A percentile compares a stretch with the other conserved stretches of the same genome.
Conservation (phyloP, 805 yeast species). For the Saccharomycopsis lassenensis region DNA sequence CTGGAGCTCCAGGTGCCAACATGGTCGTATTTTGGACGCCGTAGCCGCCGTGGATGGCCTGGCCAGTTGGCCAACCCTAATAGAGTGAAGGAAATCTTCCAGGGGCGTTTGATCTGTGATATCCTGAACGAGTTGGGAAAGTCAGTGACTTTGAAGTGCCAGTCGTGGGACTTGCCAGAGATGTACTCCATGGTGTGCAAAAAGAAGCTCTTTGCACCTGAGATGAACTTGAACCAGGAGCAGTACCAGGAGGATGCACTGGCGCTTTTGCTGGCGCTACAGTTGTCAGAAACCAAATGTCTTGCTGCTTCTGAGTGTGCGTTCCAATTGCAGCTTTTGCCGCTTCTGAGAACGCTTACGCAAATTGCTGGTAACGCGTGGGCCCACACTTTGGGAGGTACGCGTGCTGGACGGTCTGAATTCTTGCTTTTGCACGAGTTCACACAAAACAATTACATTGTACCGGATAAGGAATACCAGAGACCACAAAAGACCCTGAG, state of each 20-base stretch:
- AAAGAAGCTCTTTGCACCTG: conserved; percentile 48
- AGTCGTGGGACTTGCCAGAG: conserved; percentile 87
- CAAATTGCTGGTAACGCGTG: conserved; percentile 95
- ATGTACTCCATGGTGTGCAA: conserved; percentile 78
- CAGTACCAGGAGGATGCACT: conserved; percentile 57
- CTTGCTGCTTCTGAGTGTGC: conserved; percentile 68
- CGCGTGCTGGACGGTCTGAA: conserved; percentile 93
- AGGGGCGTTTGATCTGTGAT: conserved; percentile 87
- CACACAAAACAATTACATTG: conserved; percentile 62
- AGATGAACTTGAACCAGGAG: conserved; percentile 61
- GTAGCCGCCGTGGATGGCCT: conserved; percentile 70
- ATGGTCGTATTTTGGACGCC: conserved; percentile 79
- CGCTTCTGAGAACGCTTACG: conserved; percentile 84
- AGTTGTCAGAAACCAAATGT: conserved; percentile 58
- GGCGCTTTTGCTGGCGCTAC: conserved; percentile 56
- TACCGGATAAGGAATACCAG: conserved; percentile 70
- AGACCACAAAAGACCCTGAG: conserved; percentile 33
- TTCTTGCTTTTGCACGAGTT: conserved; percentile 88
- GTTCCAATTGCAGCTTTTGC: conserved; percentile 70
- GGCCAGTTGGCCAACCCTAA: conserved; percentile 51
- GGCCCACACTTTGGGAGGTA: conserved; percentile 90
- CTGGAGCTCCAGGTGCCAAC: conserved; percentile 58
- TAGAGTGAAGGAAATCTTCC: conserved; percentile 55
- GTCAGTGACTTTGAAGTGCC: conserved; percentile 83
- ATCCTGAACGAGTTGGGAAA: conserved; percentile 92